A percentile compares a stretch with the other conserved stretches of the same genome.
These are phyloP conservation scores for Heracleum sosnowskyi DNA, from an alignment of 129 eudicot genomes.

Conservation along the genomic window DNA sequence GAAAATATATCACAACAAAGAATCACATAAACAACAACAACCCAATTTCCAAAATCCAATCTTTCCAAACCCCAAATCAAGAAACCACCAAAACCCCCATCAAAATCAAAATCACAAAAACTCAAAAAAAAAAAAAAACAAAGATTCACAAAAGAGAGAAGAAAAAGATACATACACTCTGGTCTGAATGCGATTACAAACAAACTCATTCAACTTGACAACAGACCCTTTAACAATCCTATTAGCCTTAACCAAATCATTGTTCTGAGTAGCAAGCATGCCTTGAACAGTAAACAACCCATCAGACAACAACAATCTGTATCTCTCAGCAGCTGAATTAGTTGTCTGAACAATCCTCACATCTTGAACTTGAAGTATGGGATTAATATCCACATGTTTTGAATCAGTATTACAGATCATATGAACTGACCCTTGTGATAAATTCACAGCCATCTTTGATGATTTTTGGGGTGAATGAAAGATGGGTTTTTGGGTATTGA, in stretches of 20 bases:
- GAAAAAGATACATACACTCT: conserved; percentile 35
- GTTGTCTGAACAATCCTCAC: conserved; percentile 37
- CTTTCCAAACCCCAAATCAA: not conserved
- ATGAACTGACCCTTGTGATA: conserved; percentile 50
- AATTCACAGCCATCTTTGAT: conserved; percentile 33
- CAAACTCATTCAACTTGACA: conserved; percentile 43
- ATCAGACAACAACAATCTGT: conserved; percentile 59
- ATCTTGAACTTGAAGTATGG: conserved; percentile 59
- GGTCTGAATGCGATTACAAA: conserved; percentile 41
- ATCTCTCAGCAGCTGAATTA: conserved; percentile 37
- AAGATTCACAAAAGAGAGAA: not conserved
- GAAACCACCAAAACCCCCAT: not conserved
- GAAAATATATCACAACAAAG: no score
- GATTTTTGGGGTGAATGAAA: not conserved
- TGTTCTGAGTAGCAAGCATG: conserved; percentile 66
- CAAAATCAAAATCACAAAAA: not conserved
- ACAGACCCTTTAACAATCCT: conserved; percentile 57
- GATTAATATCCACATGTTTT: conserved; percentile 26
- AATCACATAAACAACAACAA: not conserved
- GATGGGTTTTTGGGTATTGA: not conserved
- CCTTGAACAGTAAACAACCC: conserved; percentile 62
- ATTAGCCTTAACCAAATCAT: conserved; percentile 47
- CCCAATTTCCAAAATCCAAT: not conserved
- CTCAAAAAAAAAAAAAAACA: not conserved
- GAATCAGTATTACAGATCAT: conserved; percentile 25